A percentile compares a stretch with the other conserved stretches of the same genome.
phyloP scores from a whole-genome alignment of 2,329 filamentous ascomycete genomes.

The Cylindrodendrum hubeiense region DNA sequence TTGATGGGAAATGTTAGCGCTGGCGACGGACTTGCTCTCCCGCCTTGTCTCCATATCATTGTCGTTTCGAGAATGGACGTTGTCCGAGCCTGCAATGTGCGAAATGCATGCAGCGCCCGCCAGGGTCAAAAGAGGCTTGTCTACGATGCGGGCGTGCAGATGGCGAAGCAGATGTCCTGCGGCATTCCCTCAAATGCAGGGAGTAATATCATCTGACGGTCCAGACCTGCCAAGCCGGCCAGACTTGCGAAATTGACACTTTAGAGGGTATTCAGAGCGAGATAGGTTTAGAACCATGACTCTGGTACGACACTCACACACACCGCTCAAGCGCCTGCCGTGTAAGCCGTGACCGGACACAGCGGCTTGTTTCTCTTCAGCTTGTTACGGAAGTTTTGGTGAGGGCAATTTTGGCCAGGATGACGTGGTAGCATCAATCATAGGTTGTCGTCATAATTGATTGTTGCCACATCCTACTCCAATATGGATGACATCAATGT shows the following conservation, averaged over 20 bases:
- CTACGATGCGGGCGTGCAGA: constrained; percentile 35
- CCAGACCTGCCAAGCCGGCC: constrained; percentile 23
- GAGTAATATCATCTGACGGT: constrained; percentile 32
- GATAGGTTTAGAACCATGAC: constrained; percentile 7
- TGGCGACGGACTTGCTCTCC: constrained; percentile 24
- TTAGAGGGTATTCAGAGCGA: constrained; percentile 14
- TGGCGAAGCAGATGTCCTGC: constrained; percentile 26
- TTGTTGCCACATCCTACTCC: constrained; percentile 5
- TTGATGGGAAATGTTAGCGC: constrained; percentile 5
- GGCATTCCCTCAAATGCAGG: constrained; percentile 10
- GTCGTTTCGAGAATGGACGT: constrained; percentile 24
- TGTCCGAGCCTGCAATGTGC: constrained; percentile 35
- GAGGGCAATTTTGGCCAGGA: constrained; percentile 1
- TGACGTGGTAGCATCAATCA: constrained; percentile 1
- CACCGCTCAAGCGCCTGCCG: constrained; percentile 33
- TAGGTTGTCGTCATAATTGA: constrained; percentile 31
- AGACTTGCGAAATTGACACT: constrained; percentile 16
- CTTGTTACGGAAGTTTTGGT: constrained; percentile 7
- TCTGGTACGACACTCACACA: constrained; percentile 19
- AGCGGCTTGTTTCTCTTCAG: not conserved
- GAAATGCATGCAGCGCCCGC: constrained; percentile 32
- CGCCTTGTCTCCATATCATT: constrained; percentile 15
- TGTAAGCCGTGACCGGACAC: not conserved
- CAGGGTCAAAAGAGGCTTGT: constrained; percentile 26
- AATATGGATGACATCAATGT: constrained; percentile 7